Percentiles rank a stretch among this genome's conserved stretches.
phyloP scores from a whole-genome alignment of 805 yeast genomes.

The Ogataea zsoltii region DNA sequence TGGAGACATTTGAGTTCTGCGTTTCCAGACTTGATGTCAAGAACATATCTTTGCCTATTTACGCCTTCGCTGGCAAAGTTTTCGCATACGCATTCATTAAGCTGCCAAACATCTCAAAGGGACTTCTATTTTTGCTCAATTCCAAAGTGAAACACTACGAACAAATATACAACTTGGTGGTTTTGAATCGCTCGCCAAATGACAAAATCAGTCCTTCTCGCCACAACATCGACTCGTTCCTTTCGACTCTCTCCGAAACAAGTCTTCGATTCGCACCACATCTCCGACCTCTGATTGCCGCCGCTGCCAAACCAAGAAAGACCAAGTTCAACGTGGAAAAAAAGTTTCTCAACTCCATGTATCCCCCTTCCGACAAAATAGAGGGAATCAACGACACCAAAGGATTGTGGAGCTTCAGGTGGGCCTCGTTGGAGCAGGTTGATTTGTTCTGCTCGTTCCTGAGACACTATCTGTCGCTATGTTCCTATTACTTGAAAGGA shows the following conservation, averaged over 20 bases:
- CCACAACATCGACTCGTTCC: conserved; percentile 4
- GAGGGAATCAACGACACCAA: conserved; percentile 55
- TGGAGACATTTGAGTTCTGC: conserved; percentile 54
- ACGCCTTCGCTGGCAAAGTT: conserved; percentile 70
- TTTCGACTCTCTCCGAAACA: conserved; percentile 11
- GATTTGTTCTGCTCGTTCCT: conserved; percentile 62
- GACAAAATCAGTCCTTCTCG: conserved; percentile 5
- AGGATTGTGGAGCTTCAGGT: conserved; percentile 63
- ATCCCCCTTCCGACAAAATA: conserved; percentile 40
- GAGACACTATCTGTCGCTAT: conserved; percentile 51
- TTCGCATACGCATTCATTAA: conserved; percentile 63
- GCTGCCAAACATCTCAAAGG: conserved; percentile 56
- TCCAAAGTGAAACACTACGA: conserved; percentile 50
- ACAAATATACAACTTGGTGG: conserved; percentile 22
- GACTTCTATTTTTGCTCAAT: conserved; percentile 56
- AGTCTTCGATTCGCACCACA: conserved; percentile 25
- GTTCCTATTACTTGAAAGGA: conserved; percentile 24
- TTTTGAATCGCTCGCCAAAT: conserved; percentile 19
- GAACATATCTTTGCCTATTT: conserved; percentile 52
- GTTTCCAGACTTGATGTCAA: conserved; percentile 50
- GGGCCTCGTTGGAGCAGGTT: conserved; percentile 54
- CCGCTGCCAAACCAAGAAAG: conserved; percentile 23
- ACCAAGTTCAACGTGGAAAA: conserved; percentile 31
- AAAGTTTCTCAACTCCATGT: conserved; percentile 36
- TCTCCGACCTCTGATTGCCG: conserved; percentile 24